Evolutionary conservation across 2,329 filamentous ascomycete genomes (phyloP).

Genomic region (Ceratocystis cacaofunesta): DNA sequence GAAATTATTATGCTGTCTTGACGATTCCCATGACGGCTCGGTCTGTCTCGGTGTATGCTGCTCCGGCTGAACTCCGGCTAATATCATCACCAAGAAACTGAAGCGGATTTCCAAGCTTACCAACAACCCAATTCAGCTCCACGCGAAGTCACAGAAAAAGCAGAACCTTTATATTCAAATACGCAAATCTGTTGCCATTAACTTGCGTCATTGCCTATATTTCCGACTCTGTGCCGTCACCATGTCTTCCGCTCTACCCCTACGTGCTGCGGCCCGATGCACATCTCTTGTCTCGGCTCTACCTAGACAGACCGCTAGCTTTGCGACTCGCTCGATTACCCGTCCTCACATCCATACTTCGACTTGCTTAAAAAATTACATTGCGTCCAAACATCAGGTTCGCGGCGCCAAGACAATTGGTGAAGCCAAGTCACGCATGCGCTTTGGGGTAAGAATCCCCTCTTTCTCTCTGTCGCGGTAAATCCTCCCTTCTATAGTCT

Average conservation of each 20-base stretch:
- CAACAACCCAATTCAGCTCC: background rate
- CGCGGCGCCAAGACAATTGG: conserved; percentile 39
- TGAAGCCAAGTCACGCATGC: conserved; percentile 43
- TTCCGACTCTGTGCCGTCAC: background rate
- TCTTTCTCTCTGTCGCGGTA: background rate
- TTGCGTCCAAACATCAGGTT: conserved; percentile 2
- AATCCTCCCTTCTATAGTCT: background rate
- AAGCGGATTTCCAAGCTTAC: conserved; percentile 2
- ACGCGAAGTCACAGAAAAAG: background rate
- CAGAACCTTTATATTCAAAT: background rate
- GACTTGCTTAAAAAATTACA: background rate
- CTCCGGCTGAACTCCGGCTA: background rate
- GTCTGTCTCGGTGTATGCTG: conserved; percentile 9
- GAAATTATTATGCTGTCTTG: background rate
- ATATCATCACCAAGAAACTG: background rate
- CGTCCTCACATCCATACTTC: conserved; percentile 19
- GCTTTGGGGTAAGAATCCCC: conserved; percentile 35
- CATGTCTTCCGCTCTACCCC: conserved; percentile 6
- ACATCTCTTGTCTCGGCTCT: background rate
- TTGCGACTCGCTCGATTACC: conserved; percentile 14
- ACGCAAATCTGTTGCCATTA: background rate
- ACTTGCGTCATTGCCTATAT: background rate
- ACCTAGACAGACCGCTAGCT: conserved; percentile 8
- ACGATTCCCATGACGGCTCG: conserved; percentile 6
- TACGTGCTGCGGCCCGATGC: conserved; percentile 4